Evolutionary conservation across 345 rosid species (phyloP).

Genomic region (Zanthoxylum bungeanum): DNA sequence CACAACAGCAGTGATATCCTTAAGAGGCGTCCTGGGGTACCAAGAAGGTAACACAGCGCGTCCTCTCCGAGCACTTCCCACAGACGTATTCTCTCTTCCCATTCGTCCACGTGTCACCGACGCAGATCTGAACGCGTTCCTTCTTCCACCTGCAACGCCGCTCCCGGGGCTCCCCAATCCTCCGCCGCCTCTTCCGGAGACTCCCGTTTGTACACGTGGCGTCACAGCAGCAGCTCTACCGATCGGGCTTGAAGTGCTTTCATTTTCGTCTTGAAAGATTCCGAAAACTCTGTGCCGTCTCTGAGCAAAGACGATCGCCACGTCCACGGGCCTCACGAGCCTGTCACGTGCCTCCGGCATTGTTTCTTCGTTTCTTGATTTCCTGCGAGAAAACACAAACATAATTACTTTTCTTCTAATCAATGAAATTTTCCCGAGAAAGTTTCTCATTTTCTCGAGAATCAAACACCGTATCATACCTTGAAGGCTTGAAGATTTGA

Average conservation of each 20-base stretch:
- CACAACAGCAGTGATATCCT: slow-evolving; percentile 55
- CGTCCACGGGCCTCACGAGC: slow-evolving; percentile 47
- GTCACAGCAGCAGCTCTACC: slow-evolving; percentile 10
- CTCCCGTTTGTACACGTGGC: slow-evolving; percentile 12
- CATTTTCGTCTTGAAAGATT: slow-evolving; percentile 34
- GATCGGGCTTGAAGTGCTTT: slow-evolving; percentile 5
- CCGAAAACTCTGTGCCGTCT: slow-evolving; percentile 35
- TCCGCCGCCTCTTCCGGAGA: slow-evolving; percentile 16
- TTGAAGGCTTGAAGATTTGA: not conserved
- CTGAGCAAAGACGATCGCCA: slow-evolving; percentile 35
- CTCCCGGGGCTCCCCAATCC: slow-evolving; percentile 42
- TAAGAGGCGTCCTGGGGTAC: slow-evolving; percentile 86
- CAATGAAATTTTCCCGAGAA: not conserved
- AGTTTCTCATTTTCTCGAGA: not conserved
- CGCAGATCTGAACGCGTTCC: slow-evolving; percentile 15
- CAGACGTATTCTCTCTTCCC: slow-evolving; percentile 44
- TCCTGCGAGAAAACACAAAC: not conserved
- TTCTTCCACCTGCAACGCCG: slow-evolving; percentile 24
- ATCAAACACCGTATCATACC: not conserved
- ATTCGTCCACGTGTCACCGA: slow-evolving; percentile 3
- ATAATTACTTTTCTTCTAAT: not conserved
- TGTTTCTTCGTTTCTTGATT: not conserved
- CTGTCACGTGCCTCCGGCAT: slow-evolving; percentile 82
- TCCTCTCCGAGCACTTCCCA: slow-evolving; percentile 28
- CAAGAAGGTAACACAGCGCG: slow-evolving; percentile 61